Percentiles rank a stretch among this genome's conserved stretches.
Evolutionary conservation across 176 grass and related monocot species (phyloP).

Genomic region (Eragrostis curvula): DNA sequence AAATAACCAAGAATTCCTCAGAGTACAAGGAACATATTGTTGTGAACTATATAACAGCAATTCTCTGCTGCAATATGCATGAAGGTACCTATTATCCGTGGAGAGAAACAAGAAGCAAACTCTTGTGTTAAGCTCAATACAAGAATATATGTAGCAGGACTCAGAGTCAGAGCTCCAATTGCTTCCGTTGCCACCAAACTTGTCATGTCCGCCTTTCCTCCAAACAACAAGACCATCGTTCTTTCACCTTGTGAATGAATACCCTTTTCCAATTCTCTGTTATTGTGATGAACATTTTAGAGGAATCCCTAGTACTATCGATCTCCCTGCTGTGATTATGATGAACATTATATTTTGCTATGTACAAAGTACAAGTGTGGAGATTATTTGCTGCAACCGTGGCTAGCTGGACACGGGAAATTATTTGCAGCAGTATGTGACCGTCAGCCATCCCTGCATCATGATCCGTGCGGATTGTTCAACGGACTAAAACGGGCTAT

Average conservation of each 20-base stretch:
- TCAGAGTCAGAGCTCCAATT: constrained; percentile 65
- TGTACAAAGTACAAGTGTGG: too few relatives aligned
- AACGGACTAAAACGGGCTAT: too few relatives aligned
- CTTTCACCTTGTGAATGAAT: constrained; percentile 86
- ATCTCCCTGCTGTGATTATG: constrained; percentile 6
- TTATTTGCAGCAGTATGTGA: too few relatives aligned
- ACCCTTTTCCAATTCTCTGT: constrained; percentile 19
- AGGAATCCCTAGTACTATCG: background rate
- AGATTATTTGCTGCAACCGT: too few relatives aligned
- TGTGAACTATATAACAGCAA: constrained; percentile 25
- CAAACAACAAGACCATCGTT: constrained; percentile 68
- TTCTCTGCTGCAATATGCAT: too few relatives aligned
- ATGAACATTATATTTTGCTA: background rate
- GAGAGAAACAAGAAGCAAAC: constrained; percentile 94
- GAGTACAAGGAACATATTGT: background rate
- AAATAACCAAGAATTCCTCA: background rate
- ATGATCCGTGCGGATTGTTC: too few relatives aligned
- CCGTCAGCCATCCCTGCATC: too few relatives aligned
- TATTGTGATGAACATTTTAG: background rate
- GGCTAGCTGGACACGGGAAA: too few relatives aligned
- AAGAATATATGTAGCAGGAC: constrained; percentile 62
- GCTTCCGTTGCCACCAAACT: constrained; percentile 91
- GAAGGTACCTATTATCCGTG: constrained; percentile 70
- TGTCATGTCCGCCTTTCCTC: constrained; percentile 67
- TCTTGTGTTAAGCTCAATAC: constrained; percentile 75